phyloP scores from a whole-genome alignment of 306 rosid species.

The Casuarina equisetifolia region DNA sequence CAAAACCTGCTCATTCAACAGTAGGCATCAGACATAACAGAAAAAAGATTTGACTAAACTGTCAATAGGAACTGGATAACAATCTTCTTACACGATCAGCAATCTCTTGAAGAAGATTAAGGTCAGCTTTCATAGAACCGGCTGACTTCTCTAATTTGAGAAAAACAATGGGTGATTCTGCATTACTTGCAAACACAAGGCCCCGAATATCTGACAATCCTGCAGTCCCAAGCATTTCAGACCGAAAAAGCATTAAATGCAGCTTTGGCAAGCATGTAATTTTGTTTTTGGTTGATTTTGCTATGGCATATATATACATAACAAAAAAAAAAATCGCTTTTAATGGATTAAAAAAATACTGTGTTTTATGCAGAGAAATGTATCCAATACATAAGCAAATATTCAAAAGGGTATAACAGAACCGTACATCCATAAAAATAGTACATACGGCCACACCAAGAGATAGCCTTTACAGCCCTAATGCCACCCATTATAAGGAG shows the following conservation, averaged over 20 bases:
- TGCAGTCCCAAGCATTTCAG: slow-evolving; percentile 44
- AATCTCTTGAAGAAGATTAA: slow-evolving; percentile 68
- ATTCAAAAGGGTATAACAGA: not conserved
- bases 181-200: slow-evolving; percentile 66
- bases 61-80: not conserved
- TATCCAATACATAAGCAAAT: not conserved
- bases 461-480: not conserved
- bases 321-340: not conserved
- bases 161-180: slow-evolving; percentile 85
- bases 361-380: not conserved
- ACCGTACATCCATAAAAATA: not conserved
- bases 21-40: slow-evolving; percentile 19
- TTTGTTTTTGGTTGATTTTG: not conserved
- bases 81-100: slow-evolving; percentile 61
- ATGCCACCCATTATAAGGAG: not conserved
- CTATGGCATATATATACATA: no score
- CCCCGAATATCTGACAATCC: slow-evolving; percentile 65
- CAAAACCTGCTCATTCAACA: slow-evolving; percentile 52
- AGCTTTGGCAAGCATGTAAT: not conserved
- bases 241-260: slow-evolving; percentile 1
- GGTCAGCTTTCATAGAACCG: slow-evolving; percentile 61
- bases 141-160: slow-evolving; percentile 70
- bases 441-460: not conserved
- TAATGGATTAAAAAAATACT: not conserved
- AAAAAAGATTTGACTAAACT: slow-evolving; percentile 22